phyloP scores from a whole-genome alignment of 2,329 filamentous ascomycete genomes.

The Diplodia scrobiculata region DNA sequence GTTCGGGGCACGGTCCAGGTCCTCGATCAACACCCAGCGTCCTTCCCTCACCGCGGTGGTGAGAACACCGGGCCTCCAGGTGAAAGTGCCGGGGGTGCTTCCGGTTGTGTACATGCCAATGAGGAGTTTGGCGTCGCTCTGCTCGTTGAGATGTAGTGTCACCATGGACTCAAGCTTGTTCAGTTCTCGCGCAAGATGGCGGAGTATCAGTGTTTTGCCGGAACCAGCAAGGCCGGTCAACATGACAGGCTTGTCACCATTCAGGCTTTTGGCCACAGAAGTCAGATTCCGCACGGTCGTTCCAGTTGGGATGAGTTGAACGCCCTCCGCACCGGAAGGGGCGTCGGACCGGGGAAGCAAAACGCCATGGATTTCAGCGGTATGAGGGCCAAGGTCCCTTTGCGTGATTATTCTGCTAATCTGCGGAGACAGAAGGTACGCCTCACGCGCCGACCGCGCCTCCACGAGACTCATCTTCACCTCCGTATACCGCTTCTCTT shows the following conservation, averaged over 20 bases:
- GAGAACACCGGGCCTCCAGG: conserved; percentile 88
- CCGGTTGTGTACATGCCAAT: conserved; percentile 93
- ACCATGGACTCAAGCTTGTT: conserved; percentile 82
- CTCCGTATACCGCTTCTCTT: conserved; percentile 58
- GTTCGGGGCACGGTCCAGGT: conserved; percentile 89
- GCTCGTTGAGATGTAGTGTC: conserved; percentile 93
- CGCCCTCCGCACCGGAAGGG: background rate
- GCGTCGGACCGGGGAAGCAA: conserved; percentile 42
- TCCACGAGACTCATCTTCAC: conserved; percentile 33
- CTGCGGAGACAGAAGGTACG: background rate
- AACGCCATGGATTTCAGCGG: conserved; percentile 41
- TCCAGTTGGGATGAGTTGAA: conserved; percentile 60
- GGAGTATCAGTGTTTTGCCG: conserved; percentile 85
- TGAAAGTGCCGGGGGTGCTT: conserved; percentile 82
- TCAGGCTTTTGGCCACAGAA: conserved; percentile 67
- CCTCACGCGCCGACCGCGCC: background rate
- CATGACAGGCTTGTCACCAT: conserved; percentile 70
- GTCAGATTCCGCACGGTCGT: conserved; percentile 75
- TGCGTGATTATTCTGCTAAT: conserved; percentile 20
- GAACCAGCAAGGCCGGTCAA: conserved; percentile 81
- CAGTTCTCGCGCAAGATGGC: conserved; percentile 77
- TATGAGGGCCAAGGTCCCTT: conserved; percentile 16
- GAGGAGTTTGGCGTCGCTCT: conserved; percentile 95
- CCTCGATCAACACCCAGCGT: conserved; percentile 95
- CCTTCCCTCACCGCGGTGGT: conserved; percentile 93